Conservation (phyloP, 169 alveolate genomes). For the Amoebophrya sp. region DNA sequence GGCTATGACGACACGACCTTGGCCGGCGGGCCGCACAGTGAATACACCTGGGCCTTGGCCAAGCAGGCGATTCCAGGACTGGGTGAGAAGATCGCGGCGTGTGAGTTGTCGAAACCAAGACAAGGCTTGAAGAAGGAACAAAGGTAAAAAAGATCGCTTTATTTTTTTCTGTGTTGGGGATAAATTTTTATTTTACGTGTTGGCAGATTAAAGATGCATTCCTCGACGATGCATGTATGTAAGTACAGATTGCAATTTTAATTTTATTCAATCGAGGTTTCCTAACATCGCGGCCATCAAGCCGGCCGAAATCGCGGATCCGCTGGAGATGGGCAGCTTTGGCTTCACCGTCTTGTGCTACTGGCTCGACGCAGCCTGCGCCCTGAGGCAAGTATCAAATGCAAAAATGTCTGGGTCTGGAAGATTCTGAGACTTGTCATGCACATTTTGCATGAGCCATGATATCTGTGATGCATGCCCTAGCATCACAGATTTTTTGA, state of each 20-base stretch:
- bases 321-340: not conserved
- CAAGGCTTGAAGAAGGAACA: not conserved
- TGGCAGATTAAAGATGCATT: too few relatives aligned
- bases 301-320: slow-evolving; percentile 1
- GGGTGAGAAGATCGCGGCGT: not conserved
- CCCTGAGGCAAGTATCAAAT: too few relatives aligned
- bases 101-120: not conserved
- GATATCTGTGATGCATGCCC: too few relatives aligned
- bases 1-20: not conserved
- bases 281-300: not conserved
- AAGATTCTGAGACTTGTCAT: too few relatives aligned
- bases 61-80: not conserved
- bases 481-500: too few relatives aligned
- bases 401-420: too few relatives aligned
- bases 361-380: slow-evolving; percentile 1
- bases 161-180: not conserved
- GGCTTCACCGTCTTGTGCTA: not conserved
- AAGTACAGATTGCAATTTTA: not conserved
- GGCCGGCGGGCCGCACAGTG: not conserved
- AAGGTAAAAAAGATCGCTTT: not conserved
- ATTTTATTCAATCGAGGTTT: not conserved
- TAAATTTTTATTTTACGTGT: too few relatives aligned
- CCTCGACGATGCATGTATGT: too few relatives aligned
- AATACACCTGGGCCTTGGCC: not conserved
- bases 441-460: too few relatives aligned